Percentiles rank a stretch among this genome's conserved stretches.
phyloP scores from a whole-genome alignment of 129 eudicot species.

The Dittrichia graveolens region DNA sequence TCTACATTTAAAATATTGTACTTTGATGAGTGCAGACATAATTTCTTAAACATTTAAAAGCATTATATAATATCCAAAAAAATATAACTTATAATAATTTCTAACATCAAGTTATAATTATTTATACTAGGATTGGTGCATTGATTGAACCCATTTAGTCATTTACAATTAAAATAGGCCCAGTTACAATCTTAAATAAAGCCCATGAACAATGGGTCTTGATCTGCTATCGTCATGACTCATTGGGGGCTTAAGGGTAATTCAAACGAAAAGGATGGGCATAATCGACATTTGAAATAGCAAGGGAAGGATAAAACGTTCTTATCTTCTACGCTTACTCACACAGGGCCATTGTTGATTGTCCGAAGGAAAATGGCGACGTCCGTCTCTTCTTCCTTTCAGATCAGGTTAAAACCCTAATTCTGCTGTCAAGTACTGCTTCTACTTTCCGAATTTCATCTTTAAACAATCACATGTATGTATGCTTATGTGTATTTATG shows the following conservation, averaged over 20 bases:
- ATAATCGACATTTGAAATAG: not conserved
- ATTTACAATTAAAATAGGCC: too few species aligned
- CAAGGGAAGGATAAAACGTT: constrained; percentile 23
- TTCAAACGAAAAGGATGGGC: not conserved
- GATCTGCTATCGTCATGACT: too few species aligned
- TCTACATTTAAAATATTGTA: too few species aligned
- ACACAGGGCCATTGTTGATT: not conserved
- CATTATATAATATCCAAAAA: too few species aligned
- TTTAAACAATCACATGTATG: not conserved
- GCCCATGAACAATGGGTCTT: too few species aligned
- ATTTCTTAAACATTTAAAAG: too few species aligned
- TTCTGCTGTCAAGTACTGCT: not conserved
- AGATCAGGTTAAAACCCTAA: constrained; percentile 23
- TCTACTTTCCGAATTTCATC: constrained; percentile 4
- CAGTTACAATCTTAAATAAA: too few species aligned
- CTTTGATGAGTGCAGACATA: too few species aligned
- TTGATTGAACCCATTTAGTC: too few species aligned
- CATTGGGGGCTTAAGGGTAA: not conserved
- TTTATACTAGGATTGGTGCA: too few species aligned
- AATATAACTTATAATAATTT: too few species aligned
- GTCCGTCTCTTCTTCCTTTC: constrained; percentile 34
- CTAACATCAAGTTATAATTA: too few species aligned
- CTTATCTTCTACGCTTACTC: constrained; percentile 13
- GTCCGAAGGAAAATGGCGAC: constrained; percentile 21
- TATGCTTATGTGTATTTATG: not conserved